These are phyloP conservation scores for Bisporella sp. DNA, from an alignment of 2,329 filamentous ascomycete genomes.

Conservation along the genomic window DNA sequence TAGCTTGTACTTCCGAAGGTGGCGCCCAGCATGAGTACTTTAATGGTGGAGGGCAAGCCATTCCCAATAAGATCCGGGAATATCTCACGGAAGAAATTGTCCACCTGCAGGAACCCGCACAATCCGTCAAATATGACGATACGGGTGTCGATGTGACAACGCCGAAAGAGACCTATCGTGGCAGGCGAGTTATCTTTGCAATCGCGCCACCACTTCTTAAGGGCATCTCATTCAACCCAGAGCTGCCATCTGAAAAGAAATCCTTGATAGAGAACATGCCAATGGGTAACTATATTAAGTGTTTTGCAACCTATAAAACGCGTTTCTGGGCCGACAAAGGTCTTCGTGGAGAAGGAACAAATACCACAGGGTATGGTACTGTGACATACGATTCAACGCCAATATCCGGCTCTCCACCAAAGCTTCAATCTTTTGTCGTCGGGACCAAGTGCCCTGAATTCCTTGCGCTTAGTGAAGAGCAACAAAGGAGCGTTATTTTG, in stretches of 20 bases:
- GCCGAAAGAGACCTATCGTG: not conserved
- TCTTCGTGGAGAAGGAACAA: constrained; percentile 32
- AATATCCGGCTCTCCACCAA: constrained; percentile 32
- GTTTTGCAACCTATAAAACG: constrained; percentile 5
- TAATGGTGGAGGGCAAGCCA: not conserved
- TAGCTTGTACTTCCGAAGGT: too few species aligned
- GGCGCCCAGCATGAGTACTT: not conserved
- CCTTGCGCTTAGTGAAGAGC: not conserved
- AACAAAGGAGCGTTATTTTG: not conserved
- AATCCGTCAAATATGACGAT: not conserved
- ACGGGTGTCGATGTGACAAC: not conserved
- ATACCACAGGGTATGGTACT: constrained; percentile 29
- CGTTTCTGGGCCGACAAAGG: constrained; percentile 11
- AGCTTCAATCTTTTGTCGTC: constrained; percentile 34
- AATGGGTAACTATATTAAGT: not conserved
- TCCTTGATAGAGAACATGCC: not conserved
- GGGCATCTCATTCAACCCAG: not conserved
- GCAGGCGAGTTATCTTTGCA: not conserved
- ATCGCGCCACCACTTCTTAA: not conserved
- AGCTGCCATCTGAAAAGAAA: not conserved
- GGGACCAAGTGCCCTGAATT: constrained; percentile 13
- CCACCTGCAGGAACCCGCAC: not conserved
- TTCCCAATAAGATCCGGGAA: not conserved
- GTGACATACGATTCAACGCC: constrained; percentile 35
- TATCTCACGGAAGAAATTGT: not conserved